Conservation (phyloP, 106 monocot genomes). For the Ottelia alismoides region DNA sequence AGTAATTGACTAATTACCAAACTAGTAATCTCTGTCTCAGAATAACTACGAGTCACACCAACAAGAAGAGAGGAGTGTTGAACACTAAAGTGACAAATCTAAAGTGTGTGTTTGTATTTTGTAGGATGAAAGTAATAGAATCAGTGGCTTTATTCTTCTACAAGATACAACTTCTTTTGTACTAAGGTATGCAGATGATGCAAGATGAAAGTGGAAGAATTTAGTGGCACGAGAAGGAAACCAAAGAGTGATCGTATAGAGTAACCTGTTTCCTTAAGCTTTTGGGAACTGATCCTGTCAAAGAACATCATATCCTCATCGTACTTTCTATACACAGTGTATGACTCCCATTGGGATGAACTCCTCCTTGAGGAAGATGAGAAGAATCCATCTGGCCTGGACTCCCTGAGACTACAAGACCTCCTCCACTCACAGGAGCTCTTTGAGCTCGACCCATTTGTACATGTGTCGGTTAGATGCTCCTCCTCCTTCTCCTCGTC, state of each 20-base stretch:
- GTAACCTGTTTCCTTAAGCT: slow-evolving; percentile 81
- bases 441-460: slow-evolving; percentile 75
- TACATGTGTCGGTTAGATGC: slow-evolving; percentile 26
- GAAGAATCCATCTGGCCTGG: slow-evolving; percentile 75
- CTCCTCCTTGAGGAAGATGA: slow-evolving; percentile 86
- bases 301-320: slow-evolving; percentile 91
- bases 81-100: too few species aligned
- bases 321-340: slow-evolving; percentile 62
- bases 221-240: neutral
- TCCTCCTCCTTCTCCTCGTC: neutral
- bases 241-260: neutral
- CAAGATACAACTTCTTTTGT: too few species aligned
- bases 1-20: too few species aligned
- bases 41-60: too few species aligned
- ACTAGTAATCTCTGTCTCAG: too few species aligned
- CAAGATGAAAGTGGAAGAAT: neutral
- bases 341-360: slow-evolving; percentile 81
- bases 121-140: too few species aligned
- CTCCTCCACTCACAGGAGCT: slow-evolving; percentile 77
- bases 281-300: slow-evolving; percentile 61
- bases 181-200: too few species aligned
- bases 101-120: too few species aligned
- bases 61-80: too few species aligned
- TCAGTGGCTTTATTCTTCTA: too few species aligned
- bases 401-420: slow-evolving; percentile 60